Conservation (phyloP, 768 basidiomycete species). For the Phanerodontia chrysosporium region DNA sequence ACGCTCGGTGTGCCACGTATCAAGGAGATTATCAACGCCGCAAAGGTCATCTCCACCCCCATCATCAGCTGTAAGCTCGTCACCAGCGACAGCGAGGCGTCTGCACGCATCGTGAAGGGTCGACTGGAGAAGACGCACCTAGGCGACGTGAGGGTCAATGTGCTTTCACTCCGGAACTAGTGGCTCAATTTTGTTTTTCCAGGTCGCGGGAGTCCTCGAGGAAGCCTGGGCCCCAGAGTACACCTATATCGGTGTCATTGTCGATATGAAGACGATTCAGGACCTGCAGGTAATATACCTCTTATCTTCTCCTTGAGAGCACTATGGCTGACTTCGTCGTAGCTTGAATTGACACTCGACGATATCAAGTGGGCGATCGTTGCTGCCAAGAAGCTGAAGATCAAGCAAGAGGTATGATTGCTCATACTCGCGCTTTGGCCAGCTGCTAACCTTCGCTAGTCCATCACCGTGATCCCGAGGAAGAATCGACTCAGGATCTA, state of each 20-base stretch:
- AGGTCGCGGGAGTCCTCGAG: slow-evolving; percentile 91
- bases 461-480: slow-evolving; percentile 71
- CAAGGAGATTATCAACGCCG: slow-evolving; percentile 99
- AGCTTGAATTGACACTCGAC: slow-evolving; percentile 92
- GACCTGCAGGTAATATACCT: slow-evolving; percentile 66
- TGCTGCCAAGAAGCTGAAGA: slow-evolving; percentile 82
- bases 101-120: slow-evolving; percentile 96
- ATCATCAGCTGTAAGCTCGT: slow-evolving; percentile 97
- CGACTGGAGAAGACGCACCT: slow-evolving; percentile 92
- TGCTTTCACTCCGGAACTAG: slow-evolving; percentile 2
- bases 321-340: neutral
- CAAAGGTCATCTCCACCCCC: slow-evolving; percentile 95
- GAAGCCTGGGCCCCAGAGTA: slow-evolving; percentile 94
- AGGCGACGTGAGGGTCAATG: slow-evolving; percentile 82
- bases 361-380: slow-evolving; percentile 93
- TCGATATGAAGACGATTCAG: slow-evolving; percentile 83
- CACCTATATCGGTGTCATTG: slow-evolving; percentile 89
- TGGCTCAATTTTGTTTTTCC: neutral
- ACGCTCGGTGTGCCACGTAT: slow-evolving; percentile 99
- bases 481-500: slow-evolving; percentile 77
- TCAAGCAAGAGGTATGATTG: slow-evolving; percentile 72
- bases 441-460: slow-evolving; percentile 33
- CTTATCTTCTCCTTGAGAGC: neutral
- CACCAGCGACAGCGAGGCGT: slow-evolving; percentile 79
- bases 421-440: neutral